Evolutionary conservation across 371 early-diverging fungal species (phyloP).

Genomic region (Rhizopus stolonifer): DNA sequence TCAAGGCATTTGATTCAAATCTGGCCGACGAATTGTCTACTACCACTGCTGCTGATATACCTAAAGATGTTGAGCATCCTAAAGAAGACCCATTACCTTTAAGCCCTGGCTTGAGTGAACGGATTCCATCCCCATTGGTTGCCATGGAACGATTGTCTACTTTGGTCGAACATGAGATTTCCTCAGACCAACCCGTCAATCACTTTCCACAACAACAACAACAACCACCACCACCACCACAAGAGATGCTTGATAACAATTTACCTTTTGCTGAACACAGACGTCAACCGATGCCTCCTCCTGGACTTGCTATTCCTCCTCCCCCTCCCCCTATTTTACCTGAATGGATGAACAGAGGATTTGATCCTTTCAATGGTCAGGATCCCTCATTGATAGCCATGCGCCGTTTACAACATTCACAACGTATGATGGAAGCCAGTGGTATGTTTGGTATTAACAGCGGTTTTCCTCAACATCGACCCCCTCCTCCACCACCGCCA

Average conservation of each 20-base stretch:
- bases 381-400: slow-evolving; percentile 44
- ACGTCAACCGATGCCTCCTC: slow-evolving; percentile 25
- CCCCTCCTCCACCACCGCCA: slow-evolving; percentile 18
- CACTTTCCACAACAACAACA: no score
- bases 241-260: background rate
- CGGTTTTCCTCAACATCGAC: slow-evolving; percentile 19
- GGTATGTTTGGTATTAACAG: slow-evolving; percentile 36
- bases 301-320: slow-evolving; percentile 16
- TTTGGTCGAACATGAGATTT: slow-evolving; percentile 29
- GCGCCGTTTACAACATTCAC: slow-evolving; percentile 52
- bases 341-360: slow-evolving; percentile 39
- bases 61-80: background rate
- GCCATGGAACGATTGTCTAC: slow-evolving; percentile 36
- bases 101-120: background rate
- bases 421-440: slow-evolving; percentile 50
- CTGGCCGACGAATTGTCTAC: background rate
- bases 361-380: slow-evolving; percentile 49
- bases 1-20: slow-evolving; percentile 30
- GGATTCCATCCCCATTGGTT: slow-evolving; percentile 24
- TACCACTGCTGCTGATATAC: no score
- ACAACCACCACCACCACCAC: no score
- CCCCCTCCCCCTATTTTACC: slow-evolving; percentile 15
- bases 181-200: background rate
- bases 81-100: background rate
- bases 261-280: background rate